Conservation (phyloP, 164 flowering plant genomes). For the Sextonia rubra region DNA sequence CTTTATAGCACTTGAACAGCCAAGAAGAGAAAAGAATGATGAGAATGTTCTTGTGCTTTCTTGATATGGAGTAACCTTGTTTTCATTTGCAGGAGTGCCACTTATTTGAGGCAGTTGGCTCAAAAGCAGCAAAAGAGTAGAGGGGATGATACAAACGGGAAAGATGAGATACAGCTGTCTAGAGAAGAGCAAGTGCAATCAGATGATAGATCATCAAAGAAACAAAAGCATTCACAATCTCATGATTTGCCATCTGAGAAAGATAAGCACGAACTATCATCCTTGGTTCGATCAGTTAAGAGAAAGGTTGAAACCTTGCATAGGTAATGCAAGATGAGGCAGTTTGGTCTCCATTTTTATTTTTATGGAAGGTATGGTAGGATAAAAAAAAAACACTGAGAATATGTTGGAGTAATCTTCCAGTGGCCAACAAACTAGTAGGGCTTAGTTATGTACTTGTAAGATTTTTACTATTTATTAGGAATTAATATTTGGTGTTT, state of each 20-base stretch:
- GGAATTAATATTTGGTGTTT: too few relatives aligned
- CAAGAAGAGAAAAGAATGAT: neutral
- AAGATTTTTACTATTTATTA: too few relatives aligned
- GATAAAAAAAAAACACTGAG: too few relatives aligned
- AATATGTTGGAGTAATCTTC: too few relatives aligned
- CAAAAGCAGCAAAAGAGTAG: constrained; percentile 39
- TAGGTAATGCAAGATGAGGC: neutral
- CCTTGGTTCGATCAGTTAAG: constrained; percentile 24
- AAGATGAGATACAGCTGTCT: constrained; percentile 8
- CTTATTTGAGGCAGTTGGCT: constrained; percentile 59
- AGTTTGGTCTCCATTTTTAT: neutral
- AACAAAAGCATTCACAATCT: constrained; percentile 16
- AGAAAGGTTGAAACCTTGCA: constrained; percentile 23
- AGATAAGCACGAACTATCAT: constrained; percentile 18
- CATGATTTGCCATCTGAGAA: constrained; percentile 6
- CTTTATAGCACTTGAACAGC: neutral
- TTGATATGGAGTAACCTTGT: neutral
- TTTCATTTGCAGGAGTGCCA: constrained; percentile 67
- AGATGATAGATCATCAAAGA: constrained; percentile 11
- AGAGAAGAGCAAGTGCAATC: constrained; percentile 15
- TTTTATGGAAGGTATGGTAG: neutral
- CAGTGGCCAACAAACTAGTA: too few relatives aligned
- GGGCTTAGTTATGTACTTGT: too few relatives aligned
- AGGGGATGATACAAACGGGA: constrained; percentile 5
- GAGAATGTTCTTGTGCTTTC: neutral